These are phyloP conservation scores for Debaryomyces fabryi DNA, from an alignment of 1,139 yeast genomes.

Conservation along the genomic window DNA sequence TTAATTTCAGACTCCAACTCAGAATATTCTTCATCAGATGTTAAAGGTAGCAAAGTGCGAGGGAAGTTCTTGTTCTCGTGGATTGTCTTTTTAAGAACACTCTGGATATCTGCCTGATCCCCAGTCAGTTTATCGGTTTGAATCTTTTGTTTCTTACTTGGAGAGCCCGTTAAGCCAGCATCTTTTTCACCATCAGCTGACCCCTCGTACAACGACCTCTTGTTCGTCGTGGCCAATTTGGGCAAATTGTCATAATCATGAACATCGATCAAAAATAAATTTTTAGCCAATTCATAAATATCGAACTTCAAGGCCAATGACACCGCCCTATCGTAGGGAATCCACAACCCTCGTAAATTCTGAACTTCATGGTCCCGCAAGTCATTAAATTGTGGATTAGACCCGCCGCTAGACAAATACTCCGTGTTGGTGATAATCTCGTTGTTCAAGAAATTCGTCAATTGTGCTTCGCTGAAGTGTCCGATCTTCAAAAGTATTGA, in stretches of 20 bases:
- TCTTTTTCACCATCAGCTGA: slow-evolving; percentile 17
- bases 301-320: slow-evolving; percentile 44
- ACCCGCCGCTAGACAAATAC: slow-evolving; percentile 26
- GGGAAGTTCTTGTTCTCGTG: slow-evolving; percentile 50
- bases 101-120: not conserved
- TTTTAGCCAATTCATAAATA: slow-evolving; percentile 42
- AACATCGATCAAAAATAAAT: slow-evolving; percentile 46
- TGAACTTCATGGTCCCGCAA: slow-evolving; percentile 29
- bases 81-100: slow-evolving; percentile 23
- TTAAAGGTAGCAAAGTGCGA: slow-evolving; percentile 57
- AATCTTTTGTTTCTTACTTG: slow-evolving; percentile 34
- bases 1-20: slow-evolving; percentile 52
- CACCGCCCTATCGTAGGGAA: slow-evolving; percentile 50
- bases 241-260: slow-evolving; percentile 49
- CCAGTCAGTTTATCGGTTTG: slow-evolving; percentile 6
- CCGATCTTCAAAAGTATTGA: slow-evolving; percentile 35
- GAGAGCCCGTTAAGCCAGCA: slow-evolving; percentile 29
- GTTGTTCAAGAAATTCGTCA: slow-evolving; percentile 33
- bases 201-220: slow-evolving; percentile 19
- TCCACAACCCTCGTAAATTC: slow-evolving; percentile 43
- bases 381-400: slow-evolving; percentile 32
- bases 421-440: slow-evolving; percentile 39
- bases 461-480: slow-evolving; percentile 27
- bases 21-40: slow-evolving; percentile 27
- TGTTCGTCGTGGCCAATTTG: slow-evolving; percentile 16